Evolutionary conservation across 208 protist species (phyloP).

Genomic region (Leishmania lainsoni): DNA sequence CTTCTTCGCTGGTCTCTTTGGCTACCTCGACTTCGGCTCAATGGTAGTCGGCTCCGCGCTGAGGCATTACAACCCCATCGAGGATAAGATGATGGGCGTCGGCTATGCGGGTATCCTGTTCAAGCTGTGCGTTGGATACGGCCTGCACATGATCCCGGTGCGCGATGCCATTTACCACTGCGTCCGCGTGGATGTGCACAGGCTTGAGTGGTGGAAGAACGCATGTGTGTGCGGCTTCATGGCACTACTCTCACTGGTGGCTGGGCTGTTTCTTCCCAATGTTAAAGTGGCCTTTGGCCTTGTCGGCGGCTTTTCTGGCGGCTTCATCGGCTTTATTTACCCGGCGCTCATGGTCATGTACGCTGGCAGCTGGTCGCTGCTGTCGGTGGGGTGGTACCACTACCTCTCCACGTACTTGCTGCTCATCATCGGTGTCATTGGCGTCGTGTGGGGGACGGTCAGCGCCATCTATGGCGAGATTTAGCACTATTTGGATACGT

Average conservation of each 20-base stretch:
- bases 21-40: slow-evolving; percentile 85
- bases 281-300: slow-evolving; percentile 77
- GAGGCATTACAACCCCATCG: slow-evolving; percentile 60
- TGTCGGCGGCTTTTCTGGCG: slow-evolving; percentile 65
- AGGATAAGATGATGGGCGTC: slow-evolving; percentile 54
- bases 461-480: slow-evolving; percentile 60
- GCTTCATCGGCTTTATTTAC: slow-evolving; percentile 76
- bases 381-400: slow-evolving; percentile 43
- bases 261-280: slow-evolving; percentile 72
- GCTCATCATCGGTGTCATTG: slow-evolving; percentile 71
- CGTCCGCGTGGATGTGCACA: slow-evolving; percentile 37
- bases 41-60: slow-evolving; percentile 46
- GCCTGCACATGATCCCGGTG: slow-evolving; percentile 63
- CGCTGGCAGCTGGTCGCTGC: slow-evolving; percentile 45
- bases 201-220: slow-evolving; percentile 58
- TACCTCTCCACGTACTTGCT: slow-evolving; percentile 66
- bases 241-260: slow-evolving; percentile 43
- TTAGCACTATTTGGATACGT: background rate
- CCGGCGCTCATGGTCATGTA: slow-evolving; percentile 80
- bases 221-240: slow-evolving; percentile 39
- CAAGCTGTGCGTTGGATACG: slow-evolving; percentile 75
- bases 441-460: slow-evolving; percentile 63
- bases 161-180: slow-evolving; percentile 72
- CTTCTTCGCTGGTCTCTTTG: slow-evolving; percentile 78
- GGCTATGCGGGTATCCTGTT: slow-evolving; percentile 65